phyloP scores from a whole-genome alignment of 164 flowering plant genomes.

The Aristolochia contorta region DNA sequence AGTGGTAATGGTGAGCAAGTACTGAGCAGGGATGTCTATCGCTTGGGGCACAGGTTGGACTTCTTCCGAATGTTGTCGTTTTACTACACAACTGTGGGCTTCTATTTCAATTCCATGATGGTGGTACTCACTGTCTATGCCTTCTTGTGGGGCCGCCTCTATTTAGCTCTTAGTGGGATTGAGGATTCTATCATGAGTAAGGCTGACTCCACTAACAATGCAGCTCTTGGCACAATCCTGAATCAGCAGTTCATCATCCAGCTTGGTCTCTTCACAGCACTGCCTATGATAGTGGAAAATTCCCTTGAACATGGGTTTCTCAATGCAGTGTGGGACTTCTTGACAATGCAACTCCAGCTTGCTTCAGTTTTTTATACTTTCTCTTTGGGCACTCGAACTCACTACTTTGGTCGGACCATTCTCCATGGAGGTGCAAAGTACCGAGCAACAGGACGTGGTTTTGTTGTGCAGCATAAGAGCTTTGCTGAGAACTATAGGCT shows the following conservation, averaged over 20 bases:
- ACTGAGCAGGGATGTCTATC: constrained; percentile 78
- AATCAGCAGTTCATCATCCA: constrained; percentile 86
- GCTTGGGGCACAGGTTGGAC: constrained; percentile 89
- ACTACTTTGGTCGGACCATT: constrained; percentile 87
- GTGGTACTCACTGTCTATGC: constrained; percentile 64
- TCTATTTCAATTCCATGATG: constrained; percentile 70
- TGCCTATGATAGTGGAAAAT: constrained; percentile 90
- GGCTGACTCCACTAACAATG: constrained; percentile 28
- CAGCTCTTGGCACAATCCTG: constrained; percentile 59
- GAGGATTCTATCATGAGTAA: constrained; percentile 29
- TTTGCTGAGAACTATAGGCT: constrained; percentile 89
- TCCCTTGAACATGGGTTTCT: constrained; percentile 81
- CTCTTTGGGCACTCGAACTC: constrained; percentile 86
- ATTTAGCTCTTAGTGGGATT: constrained; percentile 82
- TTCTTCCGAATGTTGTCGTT: constrained; percentile 92
- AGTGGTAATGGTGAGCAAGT: constrained; percentile 97
- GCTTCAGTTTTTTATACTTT: constrained; percentile 78
- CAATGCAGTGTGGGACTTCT: constrained; percentile 74
- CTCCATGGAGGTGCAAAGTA: constrained; percentile 99
- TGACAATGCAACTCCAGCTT: constrained; percentile 88
- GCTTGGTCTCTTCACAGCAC: constrained; percentile 85
- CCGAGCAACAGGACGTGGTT: constrained; percentile 96
- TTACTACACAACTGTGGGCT: constrained; percentile 80
- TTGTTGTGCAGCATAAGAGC: constrained; percentile 85
- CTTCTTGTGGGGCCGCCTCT: constrained; percentile 88